These are phyloP conservation scores for Lactifluus subvellereus DNA, from an alignment of 768 basidiomycete species.

Conservation along the genomic window DNA sequence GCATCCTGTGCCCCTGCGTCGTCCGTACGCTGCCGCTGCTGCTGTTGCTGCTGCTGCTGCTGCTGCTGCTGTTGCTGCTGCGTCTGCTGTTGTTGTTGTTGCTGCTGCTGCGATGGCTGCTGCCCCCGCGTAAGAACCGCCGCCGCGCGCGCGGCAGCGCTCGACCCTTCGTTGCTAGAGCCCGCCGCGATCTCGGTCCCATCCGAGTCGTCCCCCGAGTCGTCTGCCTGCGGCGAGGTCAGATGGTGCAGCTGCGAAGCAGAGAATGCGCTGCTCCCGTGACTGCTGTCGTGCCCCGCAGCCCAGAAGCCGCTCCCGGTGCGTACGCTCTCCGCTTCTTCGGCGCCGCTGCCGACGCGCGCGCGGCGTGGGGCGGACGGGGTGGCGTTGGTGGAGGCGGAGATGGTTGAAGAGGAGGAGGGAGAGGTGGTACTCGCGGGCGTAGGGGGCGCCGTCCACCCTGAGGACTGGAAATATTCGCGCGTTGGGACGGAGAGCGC, in stretches of 20 bases:
- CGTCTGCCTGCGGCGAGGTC: slow-evolving; percentile 39
- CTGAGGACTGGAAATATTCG: slow-evolving; percentile 82
- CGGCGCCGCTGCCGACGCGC: slow-evolving; percentile 15
- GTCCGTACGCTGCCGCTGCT: slow-evolving; percentile 38
- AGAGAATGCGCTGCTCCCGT: slow-evolving; percentile 53
- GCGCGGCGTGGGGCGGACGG: slow-evolving; percentile 3
- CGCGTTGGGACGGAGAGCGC: slow-evolving; percentile 74
- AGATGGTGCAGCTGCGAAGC: slow-evolving; percentile 24
- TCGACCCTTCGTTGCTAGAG: slow-evolving; percentile 29
- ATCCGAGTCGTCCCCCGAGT: slow-evolving; percentile 51
- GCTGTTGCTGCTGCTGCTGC: neutral
- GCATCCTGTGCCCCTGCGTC: slow-evolving; percentile 78
- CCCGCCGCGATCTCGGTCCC: slow-evolving; percentile 22
- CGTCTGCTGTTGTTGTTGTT: neutral
- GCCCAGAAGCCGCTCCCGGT: slow-evolving; percentile 81
- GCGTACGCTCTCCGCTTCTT: slow-evolving; percentile 42
- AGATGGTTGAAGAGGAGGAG: slow-evolving; percentile 23
- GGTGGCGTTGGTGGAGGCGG: neutral
- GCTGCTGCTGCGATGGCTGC: slow-evolving; percentile 1
- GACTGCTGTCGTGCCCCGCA: slow-evolving; percentile 42
- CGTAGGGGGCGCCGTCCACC: slow-evolving; percentile 59
- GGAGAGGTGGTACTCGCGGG: slow-evolving; percentile 24
- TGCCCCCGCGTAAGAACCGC: neutral
- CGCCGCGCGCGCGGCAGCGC: slow-evolving; percentile 19
- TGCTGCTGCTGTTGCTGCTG: neutral